Evolutionary conservation across 2,329 filamentous ascomycete genomes (phyloP), one percentile per base, ranked within the genome.

Genomic region (Phyllosticta citrichinensis): DNA sequence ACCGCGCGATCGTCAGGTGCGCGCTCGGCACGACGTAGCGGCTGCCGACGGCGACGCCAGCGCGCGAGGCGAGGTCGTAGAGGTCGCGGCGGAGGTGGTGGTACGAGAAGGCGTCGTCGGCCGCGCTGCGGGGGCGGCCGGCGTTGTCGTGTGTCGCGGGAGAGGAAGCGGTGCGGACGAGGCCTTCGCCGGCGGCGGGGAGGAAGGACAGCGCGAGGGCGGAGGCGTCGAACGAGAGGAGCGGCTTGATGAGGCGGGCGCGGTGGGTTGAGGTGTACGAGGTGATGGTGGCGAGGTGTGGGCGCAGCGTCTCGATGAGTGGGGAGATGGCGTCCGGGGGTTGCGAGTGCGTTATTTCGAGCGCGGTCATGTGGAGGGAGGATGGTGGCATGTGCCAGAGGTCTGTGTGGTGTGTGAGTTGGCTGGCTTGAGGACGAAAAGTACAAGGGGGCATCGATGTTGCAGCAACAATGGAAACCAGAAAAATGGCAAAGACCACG

Each of bases 21-120:
- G 90, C 91, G 55, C 88, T 93, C 1, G 92, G 92, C 2, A 96
- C 90, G 24, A 92, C 86, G 71, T 97, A 97, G 62, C 93, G 81
- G 58, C 88, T 89, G 22, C 81, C 87, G 35, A 96, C 81, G 17
- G 81, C 75, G n/a, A 93, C 78, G 1, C 88, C 89, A 0, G 60
- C 52, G 51, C 51, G 51, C 54, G 25, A 24, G 0, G 84, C 80
- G 3, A 76, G 76, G 54, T 79, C 76, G 71, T 87, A 94, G 12
- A 95, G 71, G 69, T 96, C 91, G 3, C 87, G 82, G 2, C 93
- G 85, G 9, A 97, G 83, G 73, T 97, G 93, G 70, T 97, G 93
- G 72, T 97, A 97, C 0, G 88, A 92, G 74, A 90, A 97, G 1
- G 66, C 69, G 65, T 94, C 88, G 19, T 83, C 80, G 50, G 80